These are phyloP conservation scores for Volvox africanus DNA, from an alignment of 139 green algal genomes.

Conservation along the genomic window DNA sequence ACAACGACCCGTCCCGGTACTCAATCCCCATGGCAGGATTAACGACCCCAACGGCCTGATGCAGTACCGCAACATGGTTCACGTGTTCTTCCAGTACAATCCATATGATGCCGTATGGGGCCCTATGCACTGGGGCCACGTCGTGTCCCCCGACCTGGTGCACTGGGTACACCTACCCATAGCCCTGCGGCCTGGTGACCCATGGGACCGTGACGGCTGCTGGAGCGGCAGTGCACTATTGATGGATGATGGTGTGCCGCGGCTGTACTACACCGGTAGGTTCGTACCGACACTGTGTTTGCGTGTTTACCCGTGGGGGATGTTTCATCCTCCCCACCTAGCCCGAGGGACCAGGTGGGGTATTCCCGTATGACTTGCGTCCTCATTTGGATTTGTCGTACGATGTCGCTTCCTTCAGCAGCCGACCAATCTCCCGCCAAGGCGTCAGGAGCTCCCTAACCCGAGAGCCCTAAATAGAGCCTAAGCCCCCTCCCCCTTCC, in stretches of 20 bases:
- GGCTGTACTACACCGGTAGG: constrained; percentile 66
- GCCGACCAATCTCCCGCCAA: no score
- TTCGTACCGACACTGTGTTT: neutral
- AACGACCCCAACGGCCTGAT: constrained; percentile 47
- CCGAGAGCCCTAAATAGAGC: no score
- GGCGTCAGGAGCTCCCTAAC: no score
- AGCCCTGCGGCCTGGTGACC: constrained; percentile 52
- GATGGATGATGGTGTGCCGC: neutral
- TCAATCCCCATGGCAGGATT: neutral
- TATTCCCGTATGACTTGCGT: no score
- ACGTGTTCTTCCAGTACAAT: constrained; percentile 58
- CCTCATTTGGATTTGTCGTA: no score
- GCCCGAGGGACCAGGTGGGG: no score
- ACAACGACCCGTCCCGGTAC: no score
- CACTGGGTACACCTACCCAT: constrained; percentile 55
- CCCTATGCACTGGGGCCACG: constrained; percentile 57
- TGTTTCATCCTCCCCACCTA: no score
- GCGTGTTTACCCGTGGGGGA: no score
- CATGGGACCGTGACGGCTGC: constrained; percentile 60
- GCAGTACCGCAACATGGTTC: constrained; percentile 29
- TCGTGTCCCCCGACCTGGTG: constrained; percentile 53
- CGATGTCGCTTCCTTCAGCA: no score
- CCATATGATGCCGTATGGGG: constrained; percentile 52
- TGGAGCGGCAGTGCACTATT: constrained; percentile 60
- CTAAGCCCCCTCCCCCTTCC: neutral